Evolutionary conservation across 441 rosid species (phyloP), one percentile per base, ranked within the genome.

Genomic region (Populus hybrid): DNA sequence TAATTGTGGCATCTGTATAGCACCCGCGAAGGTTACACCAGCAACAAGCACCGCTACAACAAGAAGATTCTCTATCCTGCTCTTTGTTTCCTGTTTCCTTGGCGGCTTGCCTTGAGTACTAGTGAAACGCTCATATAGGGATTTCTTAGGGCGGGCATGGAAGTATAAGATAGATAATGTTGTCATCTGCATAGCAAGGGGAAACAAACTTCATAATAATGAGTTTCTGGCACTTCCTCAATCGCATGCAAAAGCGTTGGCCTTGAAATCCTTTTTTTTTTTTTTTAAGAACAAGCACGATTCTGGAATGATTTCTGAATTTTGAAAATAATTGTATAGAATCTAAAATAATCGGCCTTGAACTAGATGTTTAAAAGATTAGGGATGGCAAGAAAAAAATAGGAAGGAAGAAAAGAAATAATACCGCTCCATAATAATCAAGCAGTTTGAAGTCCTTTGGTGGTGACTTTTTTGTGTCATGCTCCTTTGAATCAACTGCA

Each of bases 21-120:
- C 67, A 11, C 40, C 74, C 9, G 64, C 29, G 12, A 74, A 78
- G 28, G 81, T 8, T 16, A 68, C 68, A 68, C 77, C 68, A 26
- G 73, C 70, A 24, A 74, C 26, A 50, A 78, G 69, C 20, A 67
- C 40, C 28, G 81, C 81, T 24, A 78, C 74, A 16, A 78, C 64
- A 0, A 78, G 61, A 6, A 78, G 33, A 42, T 8, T 68, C 10
- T 4, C n/a, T 33, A 68, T 61, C 18, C 73, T 68, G 28, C 28
- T 6, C 7, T 1, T 73, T 9, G 59, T 26, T 26, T 65, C 68
- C 68, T 65, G 4, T 65, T 24, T 65, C 26, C 16, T 10, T 64
- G 26, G 28, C 2, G 35, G 35, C 33, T 26, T 66, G 69, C 7
- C 4, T 24, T 5, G 33, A 23, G 24, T 9, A 5, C 18, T n/a